Evolutionary conservation across 1,284 basidiomycete genomes (phyloP).

Genomic region (Rhodotorula sp.): DNA sequence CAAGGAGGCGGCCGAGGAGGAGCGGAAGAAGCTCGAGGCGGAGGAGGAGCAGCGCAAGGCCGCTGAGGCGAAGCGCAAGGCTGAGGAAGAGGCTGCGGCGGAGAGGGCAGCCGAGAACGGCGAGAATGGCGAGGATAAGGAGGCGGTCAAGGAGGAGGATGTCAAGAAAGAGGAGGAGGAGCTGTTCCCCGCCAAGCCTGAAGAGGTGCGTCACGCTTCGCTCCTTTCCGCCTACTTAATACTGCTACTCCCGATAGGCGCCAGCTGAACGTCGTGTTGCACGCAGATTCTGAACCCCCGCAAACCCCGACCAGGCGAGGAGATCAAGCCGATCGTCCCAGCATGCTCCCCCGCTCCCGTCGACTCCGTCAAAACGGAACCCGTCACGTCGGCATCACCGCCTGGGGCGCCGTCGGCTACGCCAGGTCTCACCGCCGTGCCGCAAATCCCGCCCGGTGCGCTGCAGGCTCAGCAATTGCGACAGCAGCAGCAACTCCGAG

Average conservation of each 20-base stretch:
- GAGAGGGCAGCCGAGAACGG: neutral
- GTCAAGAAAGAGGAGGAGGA: slow-evolving; percentile 21
- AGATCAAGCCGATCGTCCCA: slow-evolving; percentile 1
- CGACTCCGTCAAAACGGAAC: neutral
- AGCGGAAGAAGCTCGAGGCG: slow-evolving; percentile 40
- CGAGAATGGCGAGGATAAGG: slow-evolving; percentile 1
- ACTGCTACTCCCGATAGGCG: too few species aligned
- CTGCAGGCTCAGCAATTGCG: slow-evolving; percentile 16
- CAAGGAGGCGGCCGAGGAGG: slow-evolving; percentile 57
- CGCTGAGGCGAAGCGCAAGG: slow-evolving; percentile 27
- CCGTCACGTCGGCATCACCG: slow-evolving; percentile 7
- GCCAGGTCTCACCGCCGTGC: neutral
- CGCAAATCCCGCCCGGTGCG: neutral
- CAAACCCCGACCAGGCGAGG: slow-evolving; percentile 16
- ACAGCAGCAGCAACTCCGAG: slow-evolving; percentile 27
- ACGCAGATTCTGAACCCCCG: slow-evolving; percentile 23
- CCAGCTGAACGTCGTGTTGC: neutral
- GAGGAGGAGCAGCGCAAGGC: slow-evolving; percentile 32
- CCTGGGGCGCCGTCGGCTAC: neutral
- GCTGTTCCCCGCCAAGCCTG: slow-evolving; percentile 20
- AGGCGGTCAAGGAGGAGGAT: neutral
- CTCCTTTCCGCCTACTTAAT: too few species aligned
- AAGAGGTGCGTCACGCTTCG: slow-evolving; percentile 11
- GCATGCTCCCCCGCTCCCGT: neutral
- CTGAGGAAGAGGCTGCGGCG: slow-evolving; percentile 2